Conservation (phyloP, 2,329 filamentous ascomycete species). For the Phialemoniopsis sp. region DNA sequence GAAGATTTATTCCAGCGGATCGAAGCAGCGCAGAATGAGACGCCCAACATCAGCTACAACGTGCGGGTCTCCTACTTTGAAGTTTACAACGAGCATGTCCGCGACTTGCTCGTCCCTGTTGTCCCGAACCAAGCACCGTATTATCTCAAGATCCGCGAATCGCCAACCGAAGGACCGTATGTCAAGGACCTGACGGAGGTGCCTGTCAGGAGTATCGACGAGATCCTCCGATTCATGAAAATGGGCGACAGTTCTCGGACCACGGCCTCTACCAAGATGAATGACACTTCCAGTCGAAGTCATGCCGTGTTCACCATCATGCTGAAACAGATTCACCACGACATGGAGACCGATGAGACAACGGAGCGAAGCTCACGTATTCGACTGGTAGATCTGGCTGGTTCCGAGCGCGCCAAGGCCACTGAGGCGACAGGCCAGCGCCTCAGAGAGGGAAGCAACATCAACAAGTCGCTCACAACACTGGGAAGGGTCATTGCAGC, state of each 20-base stretch:
- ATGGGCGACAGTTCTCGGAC: constrained; percentile 85
- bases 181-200: constrained; percentile 97
- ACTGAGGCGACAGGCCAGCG: constrained; percentile 92
- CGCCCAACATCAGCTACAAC: constrained; percentile 69
- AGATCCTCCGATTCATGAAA: constrained; percentile 89
- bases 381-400: constrained; percentile 89
- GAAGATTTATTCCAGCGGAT: constrained; percentile 97
- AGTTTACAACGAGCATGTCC: constrained; percentile 97
- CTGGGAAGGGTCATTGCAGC: constrained; percentile 94
- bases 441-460: constrained; percentile 91
- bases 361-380: constrained; percentile 94
- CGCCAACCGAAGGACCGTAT: constrained; percentile 95
- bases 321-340: constrained; percentile 96
- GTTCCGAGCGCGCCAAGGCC: constrained; percentile 89
- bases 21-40: constrained; percentile 61
- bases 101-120: constrained; percentile 64
- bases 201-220: constrained; percentile 71
- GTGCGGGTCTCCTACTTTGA: constrained; percentile 98
- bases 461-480: constrained; percentile 97
- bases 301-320: constrained; percentile 98
- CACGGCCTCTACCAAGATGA: constrained; percentile 96
- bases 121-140: constrained; percentile 65
- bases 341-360: constrained; percentile 94
- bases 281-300: constrained; percentile 93
- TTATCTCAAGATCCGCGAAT: constrained; percentile 93